Evolutionary conservation across 768 basidiomycete species (phyloP).

Genomic region (Mycena vitilis): DNA sequence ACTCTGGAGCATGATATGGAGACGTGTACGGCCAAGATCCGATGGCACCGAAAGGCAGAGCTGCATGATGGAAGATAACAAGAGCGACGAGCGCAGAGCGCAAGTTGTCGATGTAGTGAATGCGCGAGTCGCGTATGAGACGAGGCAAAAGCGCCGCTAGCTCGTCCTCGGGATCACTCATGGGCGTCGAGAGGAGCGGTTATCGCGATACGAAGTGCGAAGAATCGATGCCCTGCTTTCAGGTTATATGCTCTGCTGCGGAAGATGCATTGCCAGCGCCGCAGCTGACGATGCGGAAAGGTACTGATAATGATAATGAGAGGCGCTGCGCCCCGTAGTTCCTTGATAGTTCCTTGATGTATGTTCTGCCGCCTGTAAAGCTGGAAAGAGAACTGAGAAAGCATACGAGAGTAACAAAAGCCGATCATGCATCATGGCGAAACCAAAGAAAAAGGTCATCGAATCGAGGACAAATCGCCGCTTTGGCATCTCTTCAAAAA

Average conservation of each 20-base stretch:
- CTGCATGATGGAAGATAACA: conserved; percentile 32
- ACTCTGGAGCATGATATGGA: conserved; percentile 17
- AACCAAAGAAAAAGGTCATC: too few relatives aligned
- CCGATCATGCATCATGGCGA: too few relatives aligned
- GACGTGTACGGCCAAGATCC: conserved; percentile 28
- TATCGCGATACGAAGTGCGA: neutral
- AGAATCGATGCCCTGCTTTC: neutral
- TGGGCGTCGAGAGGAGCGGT: neutral
- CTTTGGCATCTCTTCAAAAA: neutral
- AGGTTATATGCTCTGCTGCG: too few relatives aligned
- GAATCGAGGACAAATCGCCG: too few relatives aligned
- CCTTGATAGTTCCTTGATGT: too few relatives aligned
- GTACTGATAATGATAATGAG: too few relatives aligned
- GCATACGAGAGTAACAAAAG: too few relatives aligned
- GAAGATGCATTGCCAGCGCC: too few relatives aligned
- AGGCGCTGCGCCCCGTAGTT: too few relatives aligned
- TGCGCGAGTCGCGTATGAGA: conserved; percentile 20
- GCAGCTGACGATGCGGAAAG: too few relatives aligned
- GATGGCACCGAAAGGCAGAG: conserved; percentile 23
- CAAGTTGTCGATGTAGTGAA: conserved; percentile 35
- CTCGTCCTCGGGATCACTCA: conserved; percentile 34
- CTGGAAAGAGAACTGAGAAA: too few relatives aligned
- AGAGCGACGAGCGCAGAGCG: conserved; percentile 31
- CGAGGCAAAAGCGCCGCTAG: conserved; percentile 33
- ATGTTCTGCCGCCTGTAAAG: too few relatives aligned